A percentile compares a stretch with the other conserved stretches of the same genome.
Conservation (phyloP, 2,329 filamentous ascomycete genomes). For the Alternaria brassicae region DNA sequence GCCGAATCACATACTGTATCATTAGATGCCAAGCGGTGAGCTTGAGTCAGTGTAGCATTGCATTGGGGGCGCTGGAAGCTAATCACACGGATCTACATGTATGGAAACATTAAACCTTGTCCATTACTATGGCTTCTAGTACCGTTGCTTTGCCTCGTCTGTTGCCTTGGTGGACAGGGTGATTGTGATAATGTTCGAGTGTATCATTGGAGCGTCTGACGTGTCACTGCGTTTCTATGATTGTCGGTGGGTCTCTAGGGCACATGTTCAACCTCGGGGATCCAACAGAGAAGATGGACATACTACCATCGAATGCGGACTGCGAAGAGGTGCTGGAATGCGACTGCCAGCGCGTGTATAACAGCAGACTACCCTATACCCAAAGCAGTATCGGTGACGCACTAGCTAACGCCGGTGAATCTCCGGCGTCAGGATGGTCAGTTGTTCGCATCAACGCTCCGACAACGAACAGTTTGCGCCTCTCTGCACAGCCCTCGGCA, state of each 20-base stretch:
- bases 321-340: background rate
- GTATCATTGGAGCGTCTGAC: background rate
- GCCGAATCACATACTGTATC: background rate
- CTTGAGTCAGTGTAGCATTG: background rate
- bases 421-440: constrained; percentile 25
- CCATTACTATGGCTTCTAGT: background rate
- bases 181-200: background rate
- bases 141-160: background rate
- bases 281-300: background rate
- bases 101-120: background rate
- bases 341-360: background rate
- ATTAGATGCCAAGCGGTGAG: background rate
- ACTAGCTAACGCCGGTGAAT: constrained; percentile 28
- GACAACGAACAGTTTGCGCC: constrained; percentile 32
- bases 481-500: constrained; percentile 23
- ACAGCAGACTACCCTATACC: constrained; percentile 15
- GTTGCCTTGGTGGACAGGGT: background rate
- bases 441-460: constrained; percentile 31
- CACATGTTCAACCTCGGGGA: background rate
- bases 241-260: background rate
- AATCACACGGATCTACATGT: background rate
- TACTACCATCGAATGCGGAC: no score
- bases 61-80: background rate
- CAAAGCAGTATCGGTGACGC: constrained; percentile 31
- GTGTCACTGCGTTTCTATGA: constrained; percentile 1